Base-by-base conservation (phyloP, 345 rosid genomes). In the Viola odorata region DNA sequence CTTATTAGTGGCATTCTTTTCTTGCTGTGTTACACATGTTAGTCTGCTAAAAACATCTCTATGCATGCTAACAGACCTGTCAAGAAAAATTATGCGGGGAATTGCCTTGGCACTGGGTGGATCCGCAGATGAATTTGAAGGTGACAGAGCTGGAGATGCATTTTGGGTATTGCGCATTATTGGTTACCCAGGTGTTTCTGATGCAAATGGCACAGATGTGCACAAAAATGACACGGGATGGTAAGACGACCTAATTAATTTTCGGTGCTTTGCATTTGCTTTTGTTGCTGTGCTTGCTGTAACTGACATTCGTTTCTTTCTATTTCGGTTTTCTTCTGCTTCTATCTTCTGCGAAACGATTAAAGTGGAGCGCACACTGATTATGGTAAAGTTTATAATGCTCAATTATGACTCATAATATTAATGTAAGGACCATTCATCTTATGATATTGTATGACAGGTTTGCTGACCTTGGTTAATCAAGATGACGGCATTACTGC, bases 331-430 rank as follows among this genome's bases (percentile, higher is more conserved):
- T 44, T 55, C 57, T 53, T 53, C 44, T 52, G 51, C 39, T 54
- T 49, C 12, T 42, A 36, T 65, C 61, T 17, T 62, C 53, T 16
- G 68, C 45, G 37, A 65, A 63, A 42, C 37, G 60, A 73, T 50
- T 59, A 63, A 72, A 92, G 96, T 37, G 90, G 94, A 76, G 94
- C 91, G 42, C 90, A 79, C 77, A 92, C 96, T 5, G 98, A 92
- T 61, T 87, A 92, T 68, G 96, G 91, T 89, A 82, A 80, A 23
- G 42, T 64, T 62, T 58, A 44, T 53, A 7, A 50, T 51, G 23
- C 53, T 53, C 60, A 41, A 16, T 44, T 40, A 47, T 61, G 17
- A 50, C 41, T 58, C 14, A 53, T 45, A 56, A 51, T 36, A n/a
- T 39, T 47, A 42, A 49, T 39, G 47, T 45, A 40, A 4, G 14